Conservation (phyloP, 1,284 basidiomycete species). For the Grifola frondosa region DNA sequence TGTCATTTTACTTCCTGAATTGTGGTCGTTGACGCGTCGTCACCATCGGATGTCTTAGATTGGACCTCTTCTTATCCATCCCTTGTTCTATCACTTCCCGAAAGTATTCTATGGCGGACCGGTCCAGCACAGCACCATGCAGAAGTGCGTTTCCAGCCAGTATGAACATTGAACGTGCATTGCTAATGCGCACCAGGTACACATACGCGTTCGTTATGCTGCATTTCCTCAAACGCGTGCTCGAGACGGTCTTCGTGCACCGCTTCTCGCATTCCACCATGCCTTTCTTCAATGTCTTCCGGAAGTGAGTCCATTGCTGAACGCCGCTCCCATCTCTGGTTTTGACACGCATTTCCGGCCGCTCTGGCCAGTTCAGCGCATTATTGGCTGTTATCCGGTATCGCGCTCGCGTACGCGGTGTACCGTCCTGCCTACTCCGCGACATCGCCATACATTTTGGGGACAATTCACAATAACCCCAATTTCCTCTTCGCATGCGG, state of each 20-base stretch:
- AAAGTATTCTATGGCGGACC: slow-evolving; percentile 65
- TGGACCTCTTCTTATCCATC: slow-evolving; percentile 92
- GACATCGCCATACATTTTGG: slow-evolving; percentile 59
- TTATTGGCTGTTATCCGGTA: slow-evolving; percentile 84
- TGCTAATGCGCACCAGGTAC: slow-evolving; percentile 48
- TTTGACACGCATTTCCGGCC: slow-evolving; percentile 11
- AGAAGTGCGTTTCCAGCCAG: slow-evolving; percentile 55
- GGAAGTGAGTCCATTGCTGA: slow-evolving; percentile 63
- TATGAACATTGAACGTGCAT: neutral
- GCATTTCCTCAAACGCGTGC: slow-evolving; percentile 92
- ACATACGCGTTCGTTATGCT: slow-evolving; percentile 78
- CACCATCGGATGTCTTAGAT: slow-evolving; percentile 43
- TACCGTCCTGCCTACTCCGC: slow-evolving; percentile 74
- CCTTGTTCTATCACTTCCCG: slow-evolving; percentile 78
- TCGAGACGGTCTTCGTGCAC: slow-evolving; percentile 93
- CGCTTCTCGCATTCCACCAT: slow-evolving; percentile 95
- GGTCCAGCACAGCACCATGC: slow-evolving; percentile 75
- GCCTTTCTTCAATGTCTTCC: slow-evolving; percentile 86
- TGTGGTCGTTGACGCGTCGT: slow-evolving; percentile 3
- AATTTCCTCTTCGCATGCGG: slow-evolving; percentile 69
- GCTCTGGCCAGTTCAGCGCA: slow-evolving; percentile 84
- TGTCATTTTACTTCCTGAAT: neutral
- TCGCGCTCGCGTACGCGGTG: slow-evolving; percentile 76
- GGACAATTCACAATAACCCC: slow-evolving; percentile 68
- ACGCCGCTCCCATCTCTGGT: neutral